These are phyloP conservation scores for Cymodocea nodosa DNA, from an alignment of 116 monocot species.

Conservation along the genomic window DNA sequence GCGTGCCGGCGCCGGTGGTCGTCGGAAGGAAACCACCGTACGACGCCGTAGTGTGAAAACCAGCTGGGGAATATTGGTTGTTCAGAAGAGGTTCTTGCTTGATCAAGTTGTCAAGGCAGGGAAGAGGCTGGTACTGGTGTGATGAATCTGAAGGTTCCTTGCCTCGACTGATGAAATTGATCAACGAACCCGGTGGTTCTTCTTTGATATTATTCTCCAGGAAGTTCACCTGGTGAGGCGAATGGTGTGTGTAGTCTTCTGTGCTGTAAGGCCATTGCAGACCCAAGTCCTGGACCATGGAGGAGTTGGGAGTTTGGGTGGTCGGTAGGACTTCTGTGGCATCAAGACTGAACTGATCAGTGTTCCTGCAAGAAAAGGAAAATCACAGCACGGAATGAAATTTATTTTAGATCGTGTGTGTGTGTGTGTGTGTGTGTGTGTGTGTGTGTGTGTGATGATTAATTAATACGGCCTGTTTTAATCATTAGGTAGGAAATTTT, in stretches of 20 bases:
- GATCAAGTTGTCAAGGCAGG: neutral
- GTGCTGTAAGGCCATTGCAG: slow-evolving; percentile 28
- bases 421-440: too few relatives aligned
- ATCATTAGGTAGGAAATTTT: too few relatives aligned
- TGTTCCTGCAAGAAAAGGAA: slow-evolving; percentile 19
- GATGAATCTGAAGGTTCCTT: neutral
- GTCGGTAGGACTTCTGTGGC: slow-evolving; percentile 14
- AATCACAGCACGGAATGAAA: too few relatives aligned
- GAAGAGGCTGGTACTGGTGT: neutral
- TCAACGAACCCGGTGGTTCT: slow-evolving; percentile 9
- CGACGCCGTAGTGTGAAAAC: too few relatives aligned
- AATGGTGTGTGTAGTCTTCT: slow-evolving; percentile 8
- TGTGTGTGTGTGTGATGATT: too few relatives aligned
- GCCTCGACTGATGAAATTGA: neutral
- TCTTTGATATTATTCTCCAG: slow-evolving; percentile 18
- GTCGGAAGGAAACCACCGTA: neutral
- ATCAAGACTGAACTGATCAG: slow-evolving; percentile 8
- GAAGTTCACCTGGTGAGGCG: slow-evolving; percentile 4
- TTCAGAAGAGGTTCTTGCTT: neutral
- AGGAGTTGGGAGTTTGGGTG: slow-evolving; percentile 7
- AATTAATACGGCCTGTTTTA: too few relatives aligned
- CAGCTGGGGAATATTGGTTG: too few relatives aligned
- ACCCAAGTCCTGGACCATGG: slow-evolving; percentile 45
- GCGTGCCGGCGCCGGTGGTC: neutral
- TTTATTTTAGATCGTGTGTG: too few relatives aligned